Conservation (phyloP, 2,329 filamentous ascomycete species). For the Thielaviopsis populi region DNA sequence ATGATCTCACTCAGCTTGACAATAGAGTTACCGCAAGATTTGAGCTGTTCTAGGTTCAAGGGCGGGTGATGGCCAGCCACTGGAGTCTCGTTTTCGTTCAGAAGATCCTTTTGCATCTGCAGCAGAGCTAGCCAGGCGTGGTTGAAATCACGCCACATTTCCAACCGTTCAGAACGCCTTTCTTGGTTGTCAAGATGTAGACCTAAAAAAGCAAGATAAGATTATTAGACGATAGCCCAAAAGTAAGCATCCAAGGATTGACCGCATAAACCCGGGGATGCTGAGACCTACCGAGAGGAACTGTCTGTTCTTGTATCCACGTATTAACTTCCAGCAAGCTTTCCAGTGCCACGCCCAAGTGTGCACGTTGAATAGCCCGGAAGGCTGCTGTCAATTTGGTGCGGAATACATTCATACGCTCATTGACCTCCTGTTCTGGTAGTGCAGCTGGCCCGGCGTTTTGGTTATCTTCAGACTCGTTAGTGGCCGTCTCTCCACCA, state of each 20-base stretch:
- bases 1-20: slow-evolving; percentile 71
- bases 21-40: slow-evolving; percentile 69
- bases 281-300: slow-evolving; percentile 2
- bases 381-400: neutral
- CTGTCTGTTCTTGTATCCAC: neutral
- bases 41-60: slow-evolving; percentile 51
- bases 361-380: neutral
- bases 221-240: too few species aligned
- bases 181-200: slow-evolving; percentile 17
- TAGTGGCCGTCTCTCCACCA: neutral
- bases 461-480: neutral
- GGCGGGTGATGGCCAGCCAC: slow-evolving; percentile 35
- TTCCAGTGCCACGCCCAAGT: neutral
- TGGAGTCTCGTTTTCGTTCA: slow-evolving; percentile 41
- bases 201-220: slow-evolving; percentile 3
- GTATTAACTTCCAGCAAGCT: neutral
- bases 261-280: neutral
- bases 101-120: slow-evolving; percentile 71
- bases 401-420: neutral
- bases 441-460: neutral
- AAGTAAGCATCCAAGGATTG: neutral
- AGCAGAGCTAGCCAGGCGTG: slow-evolving; percentile 74
- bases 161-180: slow-evolving; percentile 45
- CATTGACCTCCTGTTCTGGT: slow-evolving; percentile 1
- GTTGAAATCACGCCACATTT: slow-evolving; percentile 90